phyloP scores from a whole-genome alignment of 257 asterid genomes.

The Leptodermis oblonga region DNA sequence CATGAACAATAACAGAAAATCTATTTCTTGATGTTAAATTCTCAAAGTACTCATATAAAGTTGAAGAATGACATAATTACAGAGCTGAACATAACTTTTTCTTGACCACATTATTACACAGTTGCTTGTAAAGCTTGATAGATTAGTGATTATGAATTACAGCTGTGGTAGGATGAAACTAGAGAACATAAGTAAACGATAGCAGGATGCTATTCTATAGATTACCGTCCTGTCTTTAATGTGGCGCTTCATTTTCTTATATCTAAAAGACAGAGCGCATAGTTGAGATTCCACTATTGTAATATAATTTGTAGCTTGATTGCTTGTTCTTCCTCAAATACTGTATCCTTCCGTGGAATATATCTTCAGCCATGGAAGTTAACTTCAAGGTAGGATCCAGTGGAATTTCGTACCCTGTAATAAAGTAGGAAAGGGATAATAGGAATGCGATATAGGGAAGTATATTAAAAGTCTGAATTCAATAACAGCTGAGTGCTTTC shows the following conservation, averaged over 20 bases:
- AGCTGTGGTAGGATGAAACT: neutral
- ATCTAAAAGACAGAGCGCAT: neutral
- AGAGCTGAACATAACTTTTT: neutral
- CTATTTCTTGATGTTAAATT: neutral
- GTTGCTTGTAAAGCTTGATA: neutral
- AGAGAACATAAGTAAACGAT: neutral
- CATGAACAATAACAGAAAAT: slow-evolving; percentile 1
- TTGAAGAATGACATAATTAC: neutral
- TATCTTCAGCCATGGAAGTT: too few relatives aligned
- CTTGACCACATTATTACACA: neutral
- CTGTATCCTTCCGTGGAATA: too few relatives aligned
- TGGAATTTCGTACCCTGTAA: neutral
- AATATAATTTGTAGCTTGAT: neutral
- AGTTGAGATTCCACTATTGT: neutral
- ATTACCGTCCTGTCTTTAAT: neutral
- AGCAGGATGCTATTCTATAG: neutral
- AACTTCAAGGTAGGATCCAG: neutral
- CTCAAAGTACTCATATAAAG: neutral
- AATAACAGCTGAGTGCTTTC: neutral
- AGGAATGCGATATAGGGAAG: neutral
- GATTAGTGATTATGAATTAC: neutral
- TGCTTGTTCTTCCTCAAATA: too few relatives aligned
- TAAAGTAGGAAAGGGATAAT: neutral
- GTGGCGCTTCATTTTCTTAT: neutral
- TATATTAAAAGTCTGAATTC: neutral